A percentile compares a stretch with the other conserved stretches of the same genome.
Evolutionary conservation across 2,329 filamentous ascomycete species (phyloP).

Genomic region (Amauroascus verrucosus): DNA sequence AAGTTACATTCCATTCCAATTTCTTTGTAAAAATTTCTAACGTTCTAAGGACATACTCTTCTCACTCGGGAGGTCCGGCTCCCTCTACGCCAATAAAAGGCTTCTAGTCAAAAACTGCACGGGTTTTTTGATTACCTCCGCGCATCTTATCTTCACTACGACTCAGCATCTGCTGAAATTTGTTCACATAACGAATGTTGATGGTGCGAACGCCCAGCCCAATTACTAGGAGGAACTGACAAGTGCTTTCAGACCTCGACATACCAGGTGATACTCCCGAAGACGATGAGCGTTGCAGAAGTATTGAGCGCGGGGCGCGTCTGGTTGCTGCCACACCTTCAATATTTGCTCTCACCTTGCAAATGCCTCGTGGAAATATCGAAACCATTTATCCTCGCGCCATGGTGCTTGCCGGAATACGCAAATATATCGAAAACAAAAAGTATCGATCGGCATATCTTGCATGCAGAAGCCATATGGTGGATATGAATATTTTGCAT

Average conservation of each 20-base stretch:
- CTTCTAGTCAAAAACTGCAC: slow-evolving; percentile 78
- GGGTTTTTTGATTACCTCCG: slow-evolving; percentile 71
- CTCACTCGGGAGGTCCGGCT: slow-evolving; percentile 64
- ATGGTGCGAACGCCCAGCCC: slow-evolving; percentile 44
- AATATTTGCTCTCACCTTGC: slow-evolving; percentile 72
- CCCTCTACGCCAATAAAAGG: slow-evolving; percentile 65
- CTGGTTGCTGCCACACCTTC: slow-evolving; percentile 85
- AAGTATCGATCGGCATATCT: slow-evolving; percentile 77
- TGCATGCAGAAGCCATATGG: slow-evolving; percentile 81
- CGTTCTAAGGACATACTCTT: slow-evolving; percentile 39
- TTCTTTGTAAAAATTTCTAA: slow-evolving; percentile 15
- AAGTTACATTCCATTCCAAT: slow-evolving; percentile 13
- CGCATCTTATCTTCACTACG: slow-evolving; percentile 85
- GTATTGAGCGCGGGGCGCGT: slow-evolving; percentile 77
- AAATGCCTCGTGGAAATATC: slow-evolving; percentile 92
- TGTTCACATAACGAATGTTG: slow-evolving; percentile 61
- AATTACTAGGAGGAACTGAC: not conserved
- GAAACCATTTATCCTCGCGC: slow-evolving; percentile 92
- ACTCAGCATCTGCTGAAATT: slow-evolving; percentile 90
- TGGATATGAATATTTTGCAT: slow-evolving; percentile 96
- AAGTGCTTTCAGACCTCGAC: slow-evolving; percentile 54
- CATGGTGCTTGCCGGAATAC: slow-evolving; percentile 82
- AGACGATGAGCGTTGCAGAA: slow-evolving; percentile 81
- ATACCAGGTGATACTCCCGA: slow-evolving; percentile 82
- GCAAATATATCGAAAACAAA: slow-evolving; percentile 65